Evolutionary conservation across 192 early-diverging fungal genomes (phyloP), one percentile per base, ranked within the genome.

Genomic region (Coemansia sp.): DNA sequence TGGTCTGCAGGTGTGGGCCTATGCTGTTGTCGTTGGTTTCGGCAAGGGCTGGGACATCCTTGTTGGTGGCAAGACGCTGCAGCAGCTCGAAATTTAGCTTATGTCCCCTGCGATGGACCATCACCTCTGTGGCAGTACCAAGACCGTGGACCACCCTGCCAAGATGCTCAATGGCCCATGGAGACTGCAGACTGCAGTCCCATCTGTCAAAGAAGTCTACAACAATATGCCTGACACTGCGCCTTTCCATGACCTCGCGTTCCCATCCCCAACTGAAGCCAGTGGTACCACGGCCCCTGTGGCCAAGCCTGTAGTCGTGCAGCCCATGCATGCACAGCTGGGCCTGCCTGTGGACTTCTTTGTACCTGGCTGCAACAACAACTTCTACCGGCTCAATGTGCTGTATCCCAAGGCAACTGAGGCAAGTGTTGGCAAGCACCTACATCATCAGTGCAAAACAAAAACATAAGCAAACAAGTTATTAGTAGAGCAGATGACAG

Each of bases 311-410:
- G 6, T 36, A 36, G 33, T 36, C 5, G 33, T 6, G 33, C 5
- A 6, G 33, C 54, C 54, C n/a, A 55, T 68, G 51, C 5, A 36
- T 0, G 67, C 54, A 21, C 29, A 10, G 5, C 51, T 68, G 6
- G 67, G 59, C 11, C 59, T 68, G 22, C 36, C 33, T 0, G 20
- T 36, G 20, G 67, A 21, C 14, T 68, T 56, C 54, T 68, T 68
- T 25, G 22, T 22, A 0, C 21, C 29, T 2, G 46, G 42, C 8
- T 36, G 59, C 10, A 53, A 68, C n/a, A 27, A 2, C 5, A 54
- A 68, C 23, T 68, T 68, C 9, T 0, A 11, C 7, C n/a, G 29
- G 5, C 59, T 57, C 33, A 52, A 68, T 29, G 53, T 22, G 0
- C 10, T 59, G 36, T 68, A 61, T 25, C 67, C 59, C 0, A 25